Percentiles rank a stretch among this genome's conserved stretches.
phyloP scores from a whole-genome alignment of 208 protist genomes.

The Leishmania martiniquensis region DNA sequence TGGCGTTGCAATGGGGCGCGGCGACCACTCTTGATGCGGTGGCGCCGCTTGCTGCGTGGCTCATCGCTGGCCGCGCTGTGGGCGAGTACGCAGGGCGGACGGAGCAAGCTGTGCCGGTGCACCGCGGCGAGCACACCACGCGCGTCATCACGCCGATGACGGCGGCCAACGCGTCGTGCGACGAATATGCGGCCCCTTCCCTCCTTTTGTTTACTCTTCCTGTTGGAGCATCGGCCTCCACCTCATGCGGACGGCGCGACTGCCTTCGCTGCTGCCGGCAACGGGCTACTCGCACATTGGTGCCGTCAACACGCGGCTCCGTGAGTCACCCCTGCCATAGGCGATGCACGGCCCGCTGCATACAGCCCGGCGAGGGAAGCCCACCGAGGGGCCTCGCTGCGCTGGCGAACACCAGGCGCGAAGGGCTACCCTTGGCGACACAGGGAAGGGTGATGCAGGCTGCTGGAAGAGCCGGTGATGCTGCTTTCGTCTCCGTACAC shows the following conservation, averaged over 20 bases:
- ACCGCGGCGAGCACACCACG: no score
- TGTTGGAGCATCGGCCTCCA: background rate
- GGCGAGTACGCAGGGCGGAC: background rate
- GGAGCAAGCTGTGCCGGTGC: background rate
- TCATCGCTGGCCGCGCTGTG: background rate
- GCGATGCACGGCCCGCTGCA: background rate
- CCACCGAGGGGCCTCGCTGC: background rate
- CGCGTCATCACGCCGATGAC: background rate
- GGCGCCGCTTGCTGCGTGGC: background rate
- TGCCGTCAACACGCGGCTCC: background rate
- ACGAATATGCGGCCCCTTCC: background rate
- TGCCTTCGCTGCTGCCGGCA: background rate
- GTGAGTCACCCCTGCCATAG: background rate
- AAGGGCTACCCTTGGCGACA: background rate
- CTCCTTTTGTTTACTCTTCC: no score
- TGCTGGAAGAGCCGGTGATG: background rate
- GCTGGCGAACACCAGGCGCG: background rate
- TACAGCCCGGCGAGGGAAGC: background rate
- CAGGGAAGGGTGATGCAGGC: background rate
- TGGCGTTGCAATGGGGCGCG: background rate
- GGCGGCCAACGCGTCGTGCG: no score
- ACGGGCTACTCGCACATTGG: background rate
- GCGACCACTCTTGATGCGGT: background rate
- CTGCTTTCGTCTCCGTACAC: background rate
- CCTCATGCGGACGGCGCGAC: background rate